Evolutionary conservation across 208 protist genomes (phyloP).

Genomic region (Acanthamoeba culbertsoni): DNA sequence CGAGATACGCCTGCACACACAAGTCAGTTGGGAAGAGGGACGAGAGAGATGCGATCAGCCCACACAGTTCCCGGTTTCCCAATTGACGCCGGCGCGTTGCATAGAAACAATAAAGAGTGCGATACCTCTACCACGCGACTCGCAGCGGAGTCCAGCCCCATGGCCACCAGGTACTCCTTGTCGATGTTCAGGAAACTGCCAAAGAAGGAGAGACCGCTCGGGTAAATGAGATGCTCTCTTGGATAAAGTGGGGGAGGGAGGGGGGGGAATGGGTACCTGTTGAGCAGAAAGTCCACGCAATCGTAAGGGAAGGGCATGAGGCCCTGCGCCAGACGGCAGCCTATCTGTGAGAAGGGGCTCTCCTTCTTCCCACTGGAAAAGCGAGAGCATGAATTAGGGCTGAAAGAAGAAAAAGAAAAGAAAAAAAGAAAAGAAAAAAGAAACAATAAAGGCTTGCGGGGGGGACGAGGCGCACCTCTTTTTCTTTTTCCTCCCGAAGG

Average conservation of each 20-base stretch:
- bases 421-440: neutral
- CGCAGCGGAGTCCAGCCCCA: neutral
- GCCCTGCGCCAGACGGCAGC: neutral
- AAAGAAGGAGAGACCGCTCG: neutral
- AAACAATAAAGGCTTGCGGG: neutral
- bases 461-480: neutral
- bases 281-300: neutral
- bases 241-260: neutral
- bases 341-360: neutral
- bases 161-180: slow-evolving; percentile 7
- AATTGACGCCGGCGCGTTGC: neutral
- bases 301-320: neutral
- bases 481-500: neutral
- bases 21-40: too few relatives aligned
- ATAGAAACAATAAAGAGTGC: neutral
- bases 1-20: neutral
- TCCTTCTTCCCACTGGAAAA: neutral
- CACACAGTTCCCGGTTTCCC: too few relatives aligned
- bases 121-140: neutral
- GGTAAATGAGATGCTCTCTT: neutral
- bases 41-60: too few relatives aligned
- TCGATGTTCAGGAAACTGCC: neutral
- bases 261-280: neutral
- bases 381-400: neutral
- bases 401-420: neutral